Evolutionary conservation across 2,329 filamentous ascomycete species (phyloP).

Genomic region (Xylariaceae sp.): DNA sequence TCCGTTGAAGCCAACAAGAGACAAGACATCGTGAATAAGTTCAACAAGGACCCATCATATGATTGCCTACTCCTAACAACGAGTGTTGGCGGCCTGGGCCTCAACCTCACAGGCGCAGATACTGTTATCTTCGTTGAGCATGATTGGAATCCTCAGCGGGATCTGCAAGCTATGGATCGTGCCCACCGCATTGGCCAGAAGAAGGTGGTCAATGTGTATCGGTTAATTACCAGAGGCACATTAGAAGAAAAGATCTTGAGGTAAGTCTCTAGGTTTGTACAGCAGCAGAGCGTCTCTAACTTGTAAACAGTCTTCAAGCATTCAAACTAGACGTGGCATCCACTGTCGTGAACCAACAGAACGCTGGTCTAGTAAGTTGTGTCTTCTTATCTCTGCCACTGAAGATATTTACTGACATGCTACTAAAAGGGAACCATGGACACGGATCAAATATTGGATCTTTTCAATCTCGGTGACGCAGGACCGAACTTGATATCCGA

Average conservation of each 20-base stretch:
- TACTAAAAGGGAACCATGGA: conserved; percentile 74
- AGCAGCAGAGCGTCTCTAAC: conserved; percentile 5
- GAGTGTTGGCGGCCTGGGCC: conserved; percentile 88
- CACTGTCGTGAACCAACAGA: conserved; percentile 98
- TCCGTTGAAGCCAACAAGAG: conserved; percentile 89
- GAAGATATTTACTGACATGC: conserved; percentile 19
- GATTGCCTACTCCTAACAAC: conserved; percentile 93
- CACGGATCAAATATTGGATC: conserved; percentile 94
- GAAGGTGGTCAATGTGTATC: conserved; percentile 99
- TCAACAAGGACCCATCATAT: conserved; percentile 96
- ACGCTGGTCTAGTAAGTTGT: conserved; percentile 70
- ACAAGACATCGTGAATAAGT: conserved; percentile 97
- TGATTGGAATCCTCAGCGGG: conserved; percentile 99
- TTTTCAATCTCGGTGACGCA: conserved; percentile 88
- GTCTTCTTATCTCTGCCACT: background rate
- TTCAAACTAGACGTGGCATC: conserved; percentile 99
- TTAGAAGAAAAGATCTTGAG: conserved; percentile 97
- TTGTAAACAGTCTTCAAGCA: conserved; percentile 70
- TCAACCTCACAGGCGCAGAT: conserved; percentile 95
- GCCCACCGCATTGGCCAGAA: conserved; percentile 98
- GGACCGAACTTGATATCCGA: conserved; percentile 67
- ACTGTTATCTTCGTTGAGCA: conserved; percentile 99
- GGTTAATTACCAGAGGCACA: conserved; percentile 91
- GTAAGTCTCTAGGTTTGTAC: conserved; percentile 22
- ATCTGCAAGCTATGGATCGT: conserved; percentile 98